These are phyloP conservation scores for Kluyveromyces lactis DNA, from an alignment of 805 yeast genomes.

Conservation along the genomic window DNA sequence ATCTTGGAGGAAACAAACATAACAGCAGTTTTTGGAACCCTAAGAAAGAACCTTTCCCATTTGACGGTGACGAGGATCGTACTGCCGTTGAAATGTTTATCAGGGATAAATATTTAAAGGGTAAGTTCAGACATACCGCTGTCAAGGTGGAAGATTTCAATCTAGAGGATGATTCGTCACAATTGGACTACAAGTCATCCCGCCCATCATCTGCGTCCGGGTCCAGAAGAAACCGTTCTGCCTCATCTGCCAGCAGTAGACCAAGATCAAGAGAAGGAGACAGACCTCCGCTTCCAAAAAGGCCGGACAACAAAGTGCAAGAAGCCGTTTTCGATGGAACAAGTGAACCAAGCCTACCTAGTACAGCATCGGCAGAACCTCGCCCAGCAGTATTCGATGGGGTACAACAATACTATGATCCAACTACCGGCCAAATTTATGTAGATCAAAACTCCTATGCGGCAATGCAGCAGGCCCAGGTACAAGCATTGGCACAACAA, in stretches of 20 bases:
- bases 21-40: constrained; percentile 63
- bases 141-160: constrained; percentile 24
- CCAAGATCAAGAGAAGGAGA: constrained; percentile 1
- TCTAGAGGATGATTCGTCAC: constrained; percentile 6
- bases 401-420: constrained; percentile 62
- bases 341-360: constrained; percentile 9
- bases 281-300: constrained; percentile 32
- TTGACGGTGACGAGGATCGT: constrained; percentile 63
- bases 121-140: constrained; percentile 38
- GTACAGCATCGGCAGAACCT: constrained; percentile 17
- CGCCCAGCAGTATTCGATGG: constrained; percentile 24
- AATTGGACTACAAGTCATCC: constrained; percentile 5
- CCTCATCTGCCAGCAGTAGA: constrained; percentile 4
- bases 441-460: constrained; percentile 58
- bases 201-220: constrained; percentile 5
- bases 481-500: constrained; percentile 11
- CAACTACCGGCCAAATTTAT: constrained; percentile 60
- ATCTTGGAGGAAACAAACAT: constrained; percentile 52
- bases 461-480: constrained; percentile 17
- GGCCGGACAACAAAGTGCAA: constrained; percentile 29
- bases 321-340: constrained; percentile 30
- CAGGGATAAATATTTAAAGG: constrained; percentile 60
- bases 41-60: constrained; percentile 59
- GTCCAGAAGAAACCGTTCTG: constrained; percentile 4
- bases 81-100: constrained; percentile 47